Evolutionary conservation across 2,329 filamentous ascomycete genomes (phyloP), one percentile per base, ranked within the genome.

Genomic region (Colletotrichum sp.): DNA sequence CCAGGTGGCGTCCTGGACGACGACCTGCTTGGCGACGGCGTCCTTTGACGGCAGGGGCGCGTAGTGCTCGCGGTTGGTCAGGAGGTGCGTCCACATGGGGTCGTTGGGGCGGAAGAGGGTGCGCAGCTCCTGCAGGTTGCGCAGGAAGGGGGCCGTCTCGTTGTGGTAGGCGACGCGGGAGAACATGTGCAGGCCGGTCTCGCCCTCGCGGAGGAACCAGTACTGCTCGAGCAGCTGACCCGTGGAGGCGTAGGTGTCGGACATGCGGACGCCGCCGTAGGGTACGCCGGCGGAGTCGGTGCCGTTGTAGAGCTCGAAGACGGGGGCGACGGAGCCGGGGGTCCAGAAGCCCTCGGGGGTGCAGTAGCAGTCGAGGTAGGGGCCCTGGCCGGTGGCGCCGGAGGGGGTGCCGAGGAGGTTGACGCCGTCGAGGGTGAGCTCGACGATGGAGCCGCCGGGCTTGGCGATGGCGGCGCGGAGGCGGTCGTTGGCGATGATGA

Each of bases 1-100:
- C 91, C 90, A 92, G 0, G 91, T 91, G 5, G 91, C 90, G 81
- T 93, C 91, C 80, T 92, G 91, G 15, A 92, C 90, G 7, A 86
- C 85, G 16, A 88, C 80, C 64, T 88, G 80, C 2, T 84, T 83
- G 0, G 82, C 78, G 11, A 84, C 82, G 13, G 84, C 86, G 2
- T 87, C 84, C 15, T 83, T 82, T 19, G 85, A 85, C 0, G 90
- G 90, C 16, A 91, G 78, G 0, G 90, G 90, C 2, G 89, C 90
- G 76, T 86, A 88, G 72, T 89, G 86, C 15, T 86, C 80, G 34
- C 87, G 85, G 77, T 90, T 91, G 1, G 90, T 91, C 27, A 87
- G 83, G 3, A 93, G 82, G 80, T 93, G 87, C 2, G 91, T 92
- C 89, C 90, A 93, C 3, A 92, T 85, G 12, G 84, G 82, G 3